Base-by-base conservation (phyloP, 2,329 filamentous ascomycete genomes). In the Biscogniauxia sp. region DNA sequence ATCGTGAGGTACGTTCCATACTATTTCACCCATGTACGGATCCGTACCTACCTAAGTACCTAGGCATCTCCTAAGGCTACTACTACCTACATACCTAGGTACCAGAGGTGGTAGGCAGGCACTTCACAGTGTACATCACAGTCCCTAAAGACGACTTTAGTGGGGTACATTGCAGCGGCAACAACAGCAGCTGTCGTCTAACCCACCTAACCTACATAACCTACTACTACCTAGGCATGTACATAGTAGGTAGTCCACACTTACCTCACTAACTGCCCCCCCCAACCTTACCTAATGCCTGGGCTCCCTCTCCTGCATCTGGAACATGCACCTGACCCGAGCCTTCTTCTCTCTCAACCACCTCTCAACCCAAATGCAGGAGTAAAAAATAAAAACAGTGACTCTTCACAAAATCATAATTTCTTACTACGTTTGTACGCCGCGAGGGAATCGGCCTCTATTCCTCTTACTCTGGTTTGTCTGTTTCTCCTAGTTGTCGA, bases 301-400 rank as follows among this genome's bases (percentile, higher is more conserved):
- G 20, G 23, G n/a, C 20, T 19, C 53, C 53, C 17, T 41, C 20
- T 54, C 50, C 63, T 65, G 63, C 61, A 59, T 51, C 50, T 51
- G 50, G 15, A 51, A 59, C 53, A 57, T 64, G 64, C 64, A 63
- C 61, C 61, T 65, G 59, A 63, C 59, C 60, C 51, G 54, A 57
- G 23, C n/a, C 52, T 58, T 32, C 26, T 28, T 26, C n/a, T 51
- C 37, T 50, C 32, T 45, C 52, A 54, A 56, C 61, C 28, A 56
- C 37, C 41, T 45, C n/a, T 45, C 51, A 5, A 50, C 37, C 56
- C 23, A 32, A 60, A 59, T 53, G 53, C 7, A 32, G 9, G 3
- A 3, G 2, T 7, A 32, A 32, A 32, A 32, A 32, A 45, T 1
- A 15, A 45, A 45, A 45, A 45, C 3, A 17, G 15, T 17, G 11